phyloP scores from a whole-genome alignment of 176 grass and related monocot genomes.

The Olyra latifolia region DNA sequence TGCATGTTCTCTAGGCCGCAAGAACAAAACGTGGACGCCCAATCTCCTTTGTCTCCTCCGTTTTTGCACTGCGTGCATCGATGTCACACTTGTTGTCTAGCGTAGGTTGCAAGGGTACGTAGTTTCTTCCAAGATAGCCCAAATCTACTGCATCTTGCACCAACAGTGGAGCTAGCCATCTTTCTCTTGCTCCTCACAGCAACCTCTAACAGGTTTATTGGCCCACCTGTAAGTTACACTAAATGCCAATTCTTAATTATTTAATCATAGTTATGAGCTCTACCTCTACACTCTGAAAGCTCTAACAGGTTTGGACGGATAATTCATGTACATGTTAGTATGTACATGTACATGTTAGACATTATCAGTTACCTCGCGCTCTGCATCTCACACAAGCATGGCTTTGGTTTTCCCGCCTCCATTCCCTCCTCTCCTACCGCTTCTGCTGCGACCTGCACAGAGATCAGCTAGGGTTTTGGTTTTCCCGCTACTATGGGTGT shows the following conservation, averaged over 20 bases:
- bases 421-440: background rate
- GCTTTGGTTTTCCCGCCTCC: too few relatives aligned
- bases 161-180: too few relatives aligned
- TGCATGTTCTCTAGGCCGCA: background rate
- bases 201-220: too few relatives aligned
- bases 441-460: background rate
- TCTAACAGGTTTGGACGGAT: too few relatives aligned
- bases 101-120: background rate
- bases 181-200: too few relatives aligned
- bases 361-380: background rate
- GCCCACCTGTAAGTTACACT: too few relatives aligned
- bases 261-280: too few relatives aligned
- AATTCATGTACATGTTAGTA: too few relatives aligned
- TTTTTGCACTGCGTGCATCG: background rate
- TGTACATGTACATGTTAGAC: too few relatives aligned
- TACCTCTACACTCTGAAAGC: too few relatives aligned
- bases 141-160: constrained; percentile 2
- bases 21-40: constrained; percentile 25
- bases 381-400: background rate
- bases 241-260: too few relatives aligned
- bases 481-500: background rate
- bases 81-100: background rate
- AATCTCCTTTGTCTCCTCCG: background rate
- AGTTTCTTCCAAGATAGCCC: background rate
- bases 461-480: background rate